phyloP scores from a whole-genome alignment of 768 basidiomycete species.

The Suillus placidus region DNA sequence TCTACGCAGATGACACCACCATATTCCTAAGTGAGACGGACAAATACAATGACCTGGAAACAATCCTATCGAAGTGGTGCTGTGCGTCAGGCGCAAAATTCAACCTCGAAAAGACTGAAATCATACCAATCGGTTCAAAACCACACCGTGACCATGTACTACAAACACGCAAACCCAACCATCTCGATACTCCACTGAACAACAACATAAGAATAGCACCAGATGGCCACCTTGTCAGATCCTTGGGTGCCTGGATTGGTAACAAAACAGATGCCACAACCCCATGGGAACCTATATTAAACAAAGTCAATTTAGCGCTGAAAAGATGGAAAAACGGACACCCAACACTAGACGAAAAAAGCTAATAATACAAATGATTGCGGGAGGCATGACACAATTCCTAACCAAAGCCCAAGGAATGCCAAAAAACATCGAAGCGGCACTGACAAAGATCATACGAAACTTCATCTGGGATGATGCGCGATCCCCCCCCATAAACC shows the following conservation, averaged over 20 bases:
- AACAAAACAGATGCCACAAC: conserved; percentile 18
- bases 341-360: conserved; percentile 21
- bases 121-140: conserved; percentile 15
- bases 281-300: conserved; percentile 19
- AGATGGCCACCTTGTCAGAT: conserved; percentile 18
- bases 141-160: neutral
- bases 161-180: neutral
- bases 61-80: no score
- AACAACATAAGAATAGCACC: conserved; percentile 12
- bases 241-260: conserved; percentile 27
- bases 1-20: no score
- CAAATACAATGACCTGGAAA: no score
- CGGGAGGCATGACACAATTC: conserved; percentile 33
- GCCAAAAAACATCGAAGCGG: conserved; percentile 20
- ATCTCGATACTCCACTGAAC: neutral
- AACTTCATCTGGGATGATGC: conserved; percentile 22
- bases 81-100: conserved; percentile 24
- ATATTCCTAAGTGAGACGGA: no score
- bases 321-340: conserved; percentile 13
- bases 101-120: conserved; percentile 25
- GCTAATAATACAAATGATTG: conserved; percentile 19
- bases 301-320: conserved; percentile 21
- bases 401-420: conserved; percentile 33
- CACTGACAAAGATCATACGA: conserved; percentile 16
- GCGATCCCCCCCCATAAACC: neutral